These are phyloP conservation scores for Setaria viridis DNA, from an alignment of 202 grass and related monocot species.

Conservation along the genomic window DNA sequence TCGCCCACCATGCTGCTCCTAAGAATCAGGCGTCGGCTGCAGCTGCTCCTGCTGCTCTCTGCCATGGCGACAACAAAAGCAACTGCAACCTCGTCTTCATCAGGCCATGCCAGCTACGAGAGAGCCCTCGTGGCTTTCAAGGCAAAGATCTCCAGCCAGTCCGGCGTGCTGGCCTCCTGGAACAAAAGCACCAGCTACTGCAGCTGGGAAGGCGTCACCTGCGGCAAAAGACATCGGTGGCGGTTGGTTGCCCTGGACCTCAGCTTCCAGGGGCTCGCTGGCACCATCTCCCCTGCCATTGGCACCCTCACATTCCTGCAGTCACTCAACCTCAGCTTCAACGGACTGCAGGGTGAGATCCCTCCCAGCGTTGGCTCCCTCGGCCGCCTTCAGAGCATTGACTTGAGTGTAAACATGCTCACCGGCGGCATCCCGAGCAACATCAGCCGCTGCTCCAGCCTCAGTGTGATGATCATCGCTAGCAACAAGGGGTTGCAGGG, in stretches of 20 bases:
- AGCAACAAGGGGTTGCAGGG: conserved; percentile 31
- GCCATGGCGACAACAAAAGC: no score
- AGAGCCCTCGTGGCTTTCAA: conserved; percentile 48
- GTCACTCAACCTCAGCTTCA: conserved; percentile 20
- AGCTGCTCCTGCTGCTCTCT: no score
- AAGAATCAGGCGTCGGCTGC: no score
- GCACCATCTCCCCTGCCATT: conserved; percentile 46
- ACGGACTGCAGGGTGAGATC: conserved; percentile 26
- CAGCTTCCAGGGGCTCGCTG: conserved; percentile 8
- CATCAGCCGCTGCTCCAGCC: conserved; percentile 34
- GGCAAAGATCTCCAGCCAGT: conserved; percentile 13
- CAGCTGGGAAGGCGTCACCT: conserved; percentile 53
- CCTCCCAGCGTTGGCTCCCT: conserved; percentile 43
- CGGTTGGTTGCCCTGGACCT: conserved; percentile 37
- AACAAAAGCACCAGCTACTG: conserved; percentile 43
- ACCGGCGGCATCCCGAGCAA: conserved; percentile 27
- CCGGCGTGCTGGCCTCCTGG: conserved; percentile 41
- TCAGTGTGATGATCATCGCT: background rate
- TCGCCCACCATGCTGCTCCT: no score
- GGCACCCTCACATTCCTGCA: conserved; percentile 48
- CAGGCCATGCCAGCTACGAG: background rate
- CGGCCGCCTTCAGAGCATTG: background rate
- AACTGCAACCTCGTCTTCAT: no score
- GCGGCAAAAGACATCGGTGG: background rate
- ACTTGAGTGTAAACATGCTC: conserved; percentile 25